phyloP scores from a whole-genome alignment of 2,329 filamentous ascomycete species.

The Grosmannia serpens region DNA sequence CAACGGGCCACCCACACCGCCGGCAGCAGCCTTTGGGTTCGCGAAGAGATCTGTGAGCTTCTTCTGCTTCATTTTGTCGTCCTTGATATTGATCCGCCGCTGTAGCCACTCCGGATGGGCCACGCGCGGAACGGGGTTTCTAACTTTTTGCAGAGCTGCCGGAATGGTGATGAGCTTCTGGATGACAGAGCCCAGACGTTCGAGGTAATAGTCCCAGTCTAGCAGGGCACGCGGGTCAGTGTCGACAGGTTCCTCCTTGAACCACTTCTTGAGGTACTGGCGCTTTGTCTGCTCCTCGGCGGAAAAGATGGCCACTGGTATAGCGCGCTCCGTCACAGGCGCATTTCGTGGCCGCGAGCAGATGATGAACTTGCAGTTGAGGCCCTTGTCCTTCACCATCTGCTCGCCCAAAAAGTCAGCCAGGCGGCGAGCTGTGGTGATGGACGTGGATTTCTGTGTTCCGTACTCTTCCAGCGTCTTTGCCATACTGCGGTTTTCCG shows the following conservation, averaged over 20 bases:
- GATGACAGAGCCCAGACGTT: constrained; percentile 91
- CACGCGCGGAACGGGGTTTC: constrained; percentile 88
- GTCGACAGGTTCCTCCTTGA: constrained; percentile 82
- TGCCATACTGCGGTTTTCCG: constrained; percentile 95
- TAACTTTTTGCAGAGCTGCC: constrained; percentile 85
- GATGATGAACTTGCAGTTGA: constrained; percentile 99
- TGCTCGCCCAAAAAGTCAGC: constrained; percentile 95
- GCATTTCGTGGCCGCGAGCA: constrained; percentile 76
- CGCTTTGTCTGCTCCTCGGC: constrained; percentile 81
- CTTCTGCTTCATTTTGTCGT: constrained; percentile 96
- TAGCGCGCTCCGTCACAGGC: constrained; percentile 85
- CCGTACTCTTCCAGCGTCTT: constrained; percentile 97
- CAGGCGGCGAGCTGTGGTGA: constrained; percentile 88
- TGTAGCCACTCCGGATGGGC: constrained; percentile 95
- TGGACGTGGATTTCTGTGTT: constrained; percentile 93
- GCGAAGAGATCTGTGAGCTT: constrained; percentile 91
- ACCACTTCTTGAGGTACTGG: constrained; percentile 85
- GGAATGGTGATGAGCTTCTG: constrained; percentile 99
- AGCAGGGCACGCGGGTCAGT: constrained; percentile 84
- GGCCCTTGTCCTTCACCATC: constrained; percentile 97
- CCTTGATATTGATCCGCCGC: constrained; percentile 83
- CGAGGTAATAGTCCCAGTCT: constrained; percentile 96
- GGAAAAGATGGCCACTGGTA: constrained; percentile 95
- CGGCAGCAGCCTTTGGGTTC: constrained; percentile 25
- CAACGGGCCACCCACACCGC: constrained; percentile 39